Evolutionary conservation across 306 rosid species (phyloP), one percentile per base, ranked within the genome.

Genomic region (Cicer bijugum): DNA sequence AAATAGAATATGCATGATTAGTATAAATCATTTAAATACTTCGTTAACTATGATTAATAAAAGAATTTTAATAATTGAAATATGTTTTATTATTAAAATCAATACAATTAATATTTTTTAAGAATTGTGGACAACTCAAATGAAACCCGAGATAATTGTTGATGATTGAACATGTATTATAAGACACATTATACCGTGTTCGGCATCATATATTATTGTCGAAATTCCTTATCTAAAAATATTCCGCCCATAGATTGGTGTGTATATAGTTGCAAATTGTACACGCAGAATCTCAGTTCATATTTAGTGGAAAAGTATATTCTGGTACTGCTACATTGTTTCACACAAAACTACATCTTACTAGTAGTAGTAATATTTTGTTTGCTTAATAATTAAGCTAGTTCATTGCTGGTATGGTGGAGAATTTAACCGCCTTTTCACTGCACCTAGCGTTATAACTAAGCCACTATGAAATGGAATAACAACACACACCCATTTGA

Each of bases 371-470:
- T 12, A 48, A 12, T 15, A 51, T 10, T 46, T 3, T 33, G 63
- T 51, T 19, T 7, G 75, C 85, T 67, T 82, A 76, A 71, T 16
- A 76, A 71, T 17, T 71, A 77, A 72, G 85, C 82, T 15, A 71
- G 37, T 56, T 38, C 16, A 5, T 45, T 46, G 35, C 35, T 28
- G 35, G 35, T 28, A 4, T 28, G 48, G 57, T 51, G 5, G 14
- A 45, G 64, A 45, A 77, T 82, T 39, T 67, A 10, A 50, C 65
- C 53, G 50, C 66, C 79, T 66, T 42, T 61, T 74, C 67, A 78
- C 45, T 63, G 56, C 56, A 71, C 66, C 19, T 73, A 81, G 80
- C 87, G 69, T 81, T 40, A 65, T 45, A 77, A 80, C 75, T 72
- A 77, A 69, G 86, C 82, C 12, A 85, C 6, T 20, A 47, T 9